phyloP scores from a whole-genome alignment of 306 rosid genomes.

The Dryas octopetala region DNA sequence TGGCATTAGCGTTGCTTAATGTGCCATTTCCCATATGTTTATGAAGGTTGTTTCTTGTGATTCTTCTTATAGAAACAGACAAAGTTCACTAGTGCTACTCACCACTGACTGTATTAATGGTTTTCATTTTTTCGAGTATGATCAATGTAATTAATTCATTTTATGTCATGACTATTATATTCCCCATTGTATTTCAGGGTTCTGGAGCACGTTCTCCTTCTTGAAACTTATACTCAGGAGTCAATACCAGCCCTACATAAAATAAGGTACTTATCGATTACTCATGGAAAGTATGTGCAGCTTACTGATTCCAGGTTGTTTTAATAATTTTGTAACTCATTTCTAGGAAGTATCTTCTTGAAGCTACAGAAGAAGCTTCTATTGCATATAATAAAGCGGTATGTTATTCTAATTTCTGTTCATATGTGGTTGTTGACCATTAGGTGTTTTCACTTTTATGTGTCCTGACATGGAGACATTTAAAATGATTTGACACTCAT shows the following conservation, averaged over 20 bases:
- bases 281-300: slow-evolving; percentile 7
- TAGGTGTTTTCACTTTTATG: background rate
- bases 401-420: slow-evolving; percentile 22
- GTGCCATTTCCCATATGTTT: background rate
- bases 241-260: slow-evolving; percentile 95
- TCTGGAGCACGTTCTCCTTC: slow-evolving; percentile 79
- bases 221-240: slow-evolving; percentile 88
- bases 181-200: slow-evolving; percentile 52
- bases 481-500: background rate
- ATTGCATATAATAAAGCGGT: slow-evolving; percentile 94
- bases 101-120: background rate
- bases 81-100: background rate
- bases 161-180: slow-evolving; percentile 25
- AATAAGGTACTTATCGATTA: slow-evolving; percentile 57
- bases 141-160: background rate
- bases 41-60: background rate
- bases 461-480: background rate
- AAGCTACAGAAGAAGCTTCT: slow-evolving; percentile 98
- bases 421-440: background rate
- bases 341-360: slow-evolving; percentile 83
- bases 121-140: background rate
- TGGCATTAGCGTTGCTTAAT: background rate
- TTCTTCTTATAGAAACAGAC: background rate
- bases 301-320: slow-evolving; percentile 21
- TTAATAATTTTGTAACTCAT: slow-evolving; percentile 2